Evolutionary conservation across 495 filamentous ascomycete species (phyloP).

Genomic region (Jackrogersella multiformis): DNA sequence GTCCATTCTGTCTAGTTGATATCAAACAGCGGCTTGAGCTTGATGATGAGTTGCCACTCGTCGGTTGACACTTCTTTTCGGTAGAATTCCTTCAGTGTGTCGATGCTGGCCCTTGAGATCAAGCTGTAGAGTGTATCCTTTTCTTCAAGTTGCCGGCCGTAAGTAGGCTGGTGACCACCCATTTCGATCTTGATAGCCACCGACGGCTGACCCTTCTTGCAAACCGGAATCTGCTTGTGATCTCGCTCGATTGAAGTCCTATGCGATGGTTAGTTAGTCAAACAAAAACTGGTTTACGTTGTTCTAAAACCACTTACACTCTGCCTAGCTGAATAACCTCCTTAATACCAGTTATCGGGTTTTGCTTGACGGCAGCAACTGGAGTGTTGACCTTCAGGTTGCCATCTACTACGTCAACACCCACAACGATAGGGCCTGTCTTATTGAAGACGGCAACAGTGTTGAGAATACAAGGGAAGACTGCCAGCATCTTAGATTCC

Average conservation of each 20-base stretch:
- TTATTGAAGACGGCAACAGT: constrained; percentile 98
- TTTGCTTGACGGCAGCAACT: constrained; percentile 82
- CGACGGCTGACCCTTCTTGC: constrained; percentile 95
- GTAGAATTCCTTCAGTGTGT: constrained; percentile 97
- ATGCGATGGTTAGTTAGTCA: constrained; percentile 25
- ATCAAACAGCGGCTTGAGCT: constrained; percentile 94
- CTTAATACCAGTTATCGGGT: constrained; percentile 78
- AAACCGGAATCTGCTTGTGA: constrained; percentile 89
- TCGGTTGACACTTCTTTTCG: constrained; percentile 88
- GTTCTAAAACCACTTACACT: constrained; percentile 76
- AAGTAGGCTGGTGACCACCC: constrained; percentile 91
- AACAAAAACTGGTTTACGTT: constrained; percentile 13
- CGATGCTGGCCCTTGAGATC: constrained; percentile 87
- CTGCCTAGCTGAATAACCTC: constrained; percentile 86
- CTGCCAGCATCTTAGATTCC: constrained; percentile 91
- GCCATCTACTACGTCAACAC: constrained; percentile 94
- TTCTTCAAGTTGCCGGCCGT: constrained; percentile 95
- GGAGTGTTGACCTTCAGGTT: constrained; percentile 86
- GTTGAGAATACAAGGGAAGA: constrained; percentile 92
- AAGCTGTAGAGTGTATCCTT: constrained; percentile 86
- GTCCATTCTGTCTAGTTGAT: constrained; percentile 65
- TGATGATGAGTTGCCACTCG: constrained; percentile 90
- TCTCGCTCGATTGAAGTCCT: constrained; percentile 96
- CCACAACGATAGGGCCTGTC: constrained; percentile 93
- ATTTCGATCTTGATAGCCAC: constrained; percentile 97